Base-by-base conservation (phyloP, 345 rosid genomes). In the Garcia nutans region DNA sequence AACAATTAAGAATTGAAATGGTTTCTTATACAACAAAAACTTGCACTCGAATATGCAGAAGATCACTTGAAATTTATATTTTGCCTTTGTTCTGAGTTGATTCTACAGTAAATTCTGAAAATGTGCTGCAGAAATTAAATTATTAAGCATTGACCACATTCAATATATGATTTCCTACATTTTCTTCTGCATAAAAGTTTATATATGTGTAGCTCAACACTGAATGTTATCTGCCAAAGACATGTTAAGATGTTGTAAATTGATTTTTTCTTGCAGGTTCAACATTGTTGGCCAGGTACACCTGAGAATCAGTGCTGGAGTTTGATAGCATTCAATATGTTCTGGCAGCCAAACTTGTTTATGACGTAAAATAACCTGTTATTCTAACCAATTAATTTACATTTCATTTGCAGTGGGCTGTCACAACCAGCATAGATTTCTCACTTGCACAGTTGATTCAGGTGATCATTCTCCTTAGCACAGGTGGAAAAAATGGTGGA, bases 221-320 rank as follows among this genome's bases (percentile, higher is more conserved):
- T 26, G n/a, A 63, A 52, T 20, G 69, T 68, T 37, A n/a, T 47
- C 65, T 45, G 72, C 74, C 59, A 58, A 16, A 10, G 2, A 47
- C 55, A n/a, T 71, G 37, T 76, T 76, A 87, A 85, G 59, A 85
- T 80, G 44, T 68, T 10, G 11, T 10, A 65, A 17, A 24, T 58
- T 54, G 76, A 49, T 28, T 74, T 67, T 74, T 71, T 28, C 72
- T 86, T 86, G 81, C 97, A 93, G 99, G 99, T 95, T 91, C 86
- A 95, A 93, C 86, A 93, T 95, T 70, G 96, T 95, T 70, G 98
- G 99, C 77, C 98, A 93, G 97, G 97, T 90, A 77, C 54, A 70
- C 44, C 50, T 65, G 57, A 41, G 45, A 74, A 68, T 58, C 57
- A 24, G 23, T 78, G 41, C 44, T 41, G 42, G 74, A 76, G 41